These are phyloP conservation scores for Colletotrichum siamense DNA, from an alignment of 2,329 filamentous ascomycete genomes.

Conservation along the genomic window DNA sequence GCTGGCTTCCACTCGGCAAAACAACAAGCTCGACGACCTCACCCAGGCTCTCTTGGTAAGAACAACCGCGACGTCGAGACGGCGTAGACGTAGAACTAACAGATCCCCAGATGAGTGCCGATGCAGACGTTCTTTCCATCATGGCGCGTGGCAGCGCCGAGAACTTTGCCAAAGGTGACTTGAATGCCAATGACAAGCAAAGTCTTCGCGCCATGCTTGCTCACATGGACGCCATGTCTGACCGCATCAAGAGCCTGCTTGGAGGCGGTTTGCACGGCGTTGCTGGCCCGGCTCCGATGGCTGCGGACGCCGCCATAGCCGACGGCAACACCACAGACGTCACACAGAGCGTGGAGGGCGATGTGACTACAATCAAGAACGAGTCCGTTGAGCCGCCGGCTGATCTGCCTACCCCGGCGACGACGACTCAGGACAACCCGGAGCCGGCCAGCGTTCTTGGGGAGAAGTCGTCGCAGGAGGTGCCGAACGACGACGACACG, in stretches of 20 bases:
- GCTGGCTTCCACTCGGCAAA: constrained; percentile 52
- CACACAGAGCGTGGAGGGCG: not conserved
- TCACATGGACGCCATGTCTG: constrained; percentile 50
- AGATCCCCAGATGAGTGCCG: constrained; percentile 45
- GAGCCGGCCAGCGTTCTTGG: constrained; percentile 22
- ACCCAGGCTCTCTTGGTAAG: constrained; percentile 69
- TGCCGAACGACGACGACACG: constrained; percentile 34
- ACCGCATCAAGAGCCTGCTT: constrained; percentile 46
- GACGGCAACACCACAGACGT: constrained; percentile 4
- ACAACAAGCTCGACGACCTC: constrained; percentile 58
- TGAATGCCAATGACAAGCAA: constrained; percentile 47
- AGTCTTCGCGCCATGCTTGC: constrained; percentile 54
- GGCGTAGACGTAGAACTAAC: constrained; percentile 21
- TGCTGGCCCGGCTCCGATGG: not conserved
- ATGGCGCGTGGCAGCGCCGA: constrained; percentile 54
- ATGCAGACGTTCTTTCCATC: constrained; percentile 48
- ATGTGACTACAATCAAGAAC: not conserved
- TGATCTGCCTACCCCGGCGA: constrained; percentile 22
- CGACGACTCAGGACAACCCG: constrained; percentile 32
- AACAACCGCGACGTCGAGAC: not conserved
- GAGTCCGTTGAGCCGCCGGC: constrained; percentile 16
- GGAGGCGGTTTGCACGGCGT: constrained; percentile 23
- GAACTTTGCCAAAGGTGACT: constrained; percentile 43
- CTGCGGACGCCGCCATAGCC: not conserved
- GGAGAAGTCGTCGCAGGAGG: constrained; percentile 25